Percentiles rank a stretch among this genome's conserved stretches.
Evolutionary conservation across 352 stramenopile genomes (phyloP).

Genomic region (Globisporangium cylindrosporum): DNA sequence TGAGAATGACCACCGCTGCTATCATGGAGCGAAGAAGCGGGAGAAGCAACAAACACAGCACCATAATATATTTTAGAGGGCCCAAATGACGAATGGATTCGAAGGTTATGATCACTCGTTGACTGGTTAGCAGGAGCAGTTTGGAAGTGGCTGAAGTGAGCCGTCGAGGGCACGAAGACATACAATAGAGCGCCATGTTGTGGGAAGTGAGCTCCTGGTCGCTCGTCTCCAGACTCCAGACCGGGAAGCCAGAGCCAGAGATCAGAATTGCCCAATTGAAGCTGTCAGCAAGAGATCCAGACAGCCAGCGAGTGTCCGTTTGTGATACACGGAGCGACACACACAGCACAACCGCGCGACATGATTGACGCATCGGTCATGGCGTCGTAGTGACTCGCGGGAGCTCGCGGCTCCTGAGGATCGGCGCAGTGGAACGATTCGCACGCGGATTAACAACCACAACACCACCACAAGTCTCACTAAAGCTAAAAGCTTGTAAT

Average conservation of each 20-base stretch:
- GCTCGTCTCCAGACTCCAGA: neutral
- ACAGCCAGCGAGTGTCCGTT: neutral
- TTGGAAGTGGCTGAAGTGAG: no score
- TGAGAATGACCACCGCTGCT: neutral
- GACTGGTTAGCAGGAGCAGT: neutral
- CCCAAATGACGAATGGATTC: neutral
- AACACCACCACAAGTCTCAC: neutral
- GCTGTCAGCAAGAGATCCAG: neutral
- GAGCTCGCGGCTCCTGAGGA: slow-evolving; percentile 3
- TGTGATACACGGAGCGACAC: slow-evolving; percentile 4
- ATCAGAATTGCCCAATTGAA: neutral
- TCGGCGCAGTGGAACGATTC: neutral
- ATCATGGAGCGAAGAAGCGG: neutral
- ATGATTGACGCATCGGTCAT: neutral
- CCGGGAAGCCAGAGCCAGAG: neutral
- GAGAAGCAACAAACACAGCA: neutral
- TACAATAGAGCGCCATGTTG: neutral
- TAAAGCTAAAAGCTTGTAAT: neutral
- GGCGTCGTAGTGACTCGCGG: neutral
- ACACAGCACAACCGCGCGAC: slow-evolving; percentile 1
- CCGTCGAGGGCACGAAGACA: no score
- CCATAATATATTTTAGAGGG: slow-evolving; percentile 2
- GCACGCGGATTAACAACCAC: neutral
- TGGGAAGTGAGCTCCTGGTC: neutral
- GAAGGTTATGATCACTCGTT: neutral